Evolutionary conservation across 495 filamentous ascomycete genomes (phyloP), one percentile per base, ranked within the genome.

Genomic region (Penicillium odoratum): DNA sequence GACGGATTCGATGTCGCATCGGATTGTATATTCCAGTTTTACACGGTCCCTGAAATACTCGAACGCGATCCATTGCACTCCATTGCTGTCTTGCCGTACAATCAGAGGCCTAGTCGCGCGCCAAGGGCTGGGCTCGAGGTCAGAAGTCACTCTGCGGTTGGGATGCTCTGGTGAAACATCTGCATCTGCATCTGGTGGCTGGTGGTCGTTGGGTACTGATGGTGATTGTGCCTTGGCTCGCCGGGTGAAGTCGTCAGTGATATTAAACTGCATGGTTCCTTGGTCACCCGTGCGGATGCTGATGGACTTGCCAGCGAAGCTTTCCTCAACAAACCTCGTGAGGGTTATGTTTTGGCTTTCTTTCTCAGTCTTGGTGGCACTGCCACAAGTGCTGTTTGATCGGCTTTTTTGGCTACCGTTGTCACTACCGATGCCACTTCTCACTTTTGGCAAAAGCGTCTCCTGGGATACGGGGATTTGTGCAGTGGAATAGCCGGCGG

Each of bases 11-110:
- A 98, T 94, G 64, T 98, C 94, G 67, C 94, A 98, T 33, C 94
- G 88, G 67, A 98, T 98, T 0, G 92, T 97, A 72, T 98, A 98
- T 71, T 97, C 94, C 92, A 97, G 97, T 83, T 98, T 98, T 60
- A 98, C 92, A 29, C 94, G 82, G 70, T 98, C 94, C 26, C 94
- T 86, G 15, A 94, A 98, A 71, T 98, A 98, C 67, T 98, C 94
- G 57, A 98, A 98, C 4, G 92, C 91, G 60, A 98, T 98, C 94
- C 94, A 98, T 68, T 98, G 94, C 10, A 98, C 94, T 15, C 94
- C 94, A 61, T 96, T 97, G 65, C 90, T 89, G 66, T 98, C 94
- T 71, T 98, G 93, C 57, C 93, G 81, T 40, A 98, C 94, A 7
- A 98, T 93, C 4, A 96, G 77, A 0, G 94, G 94, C 0, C 93